These are phyloP conservation scores for Auricularia auricula-judae DNA, from an alignment of 768 basidiomycete species.

Conservation along the genomic window DNA sequence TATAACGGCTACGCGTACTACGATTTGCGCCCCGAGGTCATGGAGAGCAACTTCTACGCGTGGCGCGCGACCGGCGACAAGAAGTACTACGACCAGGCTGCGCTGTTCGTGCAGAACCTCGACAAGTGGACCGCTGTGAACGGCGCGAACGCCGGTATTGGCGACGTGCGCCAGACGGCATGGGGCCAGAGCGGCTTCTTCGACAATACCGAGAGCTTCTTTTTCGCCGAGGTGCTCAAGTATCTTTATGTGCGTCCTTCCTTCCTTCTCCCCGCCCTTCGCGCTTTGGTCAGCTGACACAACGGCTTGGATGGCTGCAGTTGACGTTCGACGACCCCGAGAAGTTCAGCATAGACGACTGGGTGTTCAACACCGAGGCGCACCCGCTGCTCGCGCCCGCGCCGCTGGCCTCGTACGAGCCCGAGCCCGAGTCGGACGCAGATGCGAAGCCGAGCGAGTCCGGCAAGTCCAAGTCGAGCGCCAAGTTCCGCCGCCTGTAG, in stretches of 20 bases:
- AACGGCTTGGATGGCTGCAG: background rate
- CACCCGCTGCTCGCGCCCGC: slow-evolving; percentile 54
- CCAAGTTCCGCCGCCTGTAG: too few relatives aligned
- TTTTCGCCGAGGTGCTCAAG: slow-evolving; percentile 53
- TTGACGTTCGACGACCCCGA: slow-evolving; percentile 64
- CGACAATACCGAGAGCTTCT: slow-evolving; percentile 59
- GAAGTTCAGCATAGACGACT: slow-evolving; percentile 46
- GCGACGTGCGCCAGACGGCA: slow-evolving; percentile 36
- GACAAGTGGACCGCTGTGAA: slow-evolving; percentile 2
- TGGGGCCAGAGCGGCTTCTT: slow-evolving; percentile 19
- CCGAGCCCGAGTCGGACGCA: background rate
- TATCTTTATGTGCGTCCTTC: slow-evolving; percentile 3
- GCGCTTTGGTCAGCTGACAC: too few relatives aligned
- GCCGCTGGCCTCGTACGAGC: background rate
- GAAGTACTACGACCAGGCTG: slow-evolving; percentile 59
- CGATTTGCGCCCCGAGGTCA: slow-evolving; percentile 62
- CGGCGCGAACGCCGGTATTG: slow-evolving; percentile 38
- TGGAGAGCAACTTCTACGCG: slow-evolving; percentile 75
- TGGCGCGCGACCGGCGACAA: slow-evolving; percentile 59
- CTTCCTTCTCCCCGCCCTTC: too few relatives aligned
- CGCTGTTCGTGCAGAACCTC: slow-evolving; percentile 30
- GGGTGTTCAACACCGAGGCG: slow-evolving; percentile 51
- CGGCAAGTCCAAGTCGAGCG: too few relatives aligned
- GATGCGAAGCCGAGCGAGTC: too few relatives aligned
- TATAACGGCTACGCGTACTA: slow-evolving; percentile 37